Percentiles rank a stretch among this genome's conserved stretches.
Conservation (phyloP, 169 alveolate species). For the Plasmodium ovale region DNA sequence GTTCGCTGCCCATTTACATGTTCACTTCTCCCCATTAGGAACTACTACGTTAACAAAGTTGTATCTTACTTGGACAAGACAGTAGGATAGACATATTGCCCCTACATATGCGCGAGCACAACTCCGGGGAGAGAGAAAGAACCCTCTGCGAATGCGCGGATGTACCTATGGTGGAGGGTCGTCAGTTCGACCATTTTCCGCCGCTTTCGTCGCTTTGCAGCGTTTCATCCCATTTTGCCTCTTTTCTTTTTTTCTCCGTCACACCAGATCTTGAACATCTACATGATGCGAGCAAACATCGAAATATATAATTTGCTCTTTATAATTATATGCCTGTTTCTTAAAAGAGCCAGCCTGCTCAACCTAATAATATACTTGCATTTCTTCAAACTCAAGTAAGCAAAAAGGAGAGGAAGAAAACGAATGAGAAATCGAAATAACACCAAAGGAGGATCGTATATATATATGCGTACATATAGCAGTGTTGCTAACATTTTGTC, state of each 20-base stretch:
- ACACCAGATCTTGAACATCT: slow-evolving; percentile 40
- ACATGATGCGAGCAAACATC: slow-evolving; percentile 62
- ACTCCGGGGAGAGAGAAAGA: neutral
- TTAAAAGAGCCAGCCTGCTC: slow-evolving; percentile 52
- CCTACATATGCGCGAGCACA: neutral
- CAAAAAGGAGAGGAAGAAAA: slow-evolving; percentile 6
- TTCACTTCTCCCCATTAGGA: slow-evolving; percentile 19
- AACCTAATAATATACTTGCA: slow-evolving; percentile 57
- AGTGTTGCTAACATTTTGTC: neutral
- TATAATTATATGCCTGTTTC: slow-evolving; percentile 58
- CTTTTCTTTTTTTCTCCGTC: neutral
- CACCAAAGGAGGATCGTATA: too few relatives aligned
- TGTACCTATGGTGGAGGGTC: neutral
- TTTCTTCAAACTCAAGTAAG: slow-evolving; percentile 70
- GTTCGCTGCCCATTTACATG: too few relatives aligned
- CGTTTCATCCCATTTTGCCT: neutral
- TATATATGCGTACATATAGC: neutral
- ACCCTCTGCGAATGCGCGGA: neutral
- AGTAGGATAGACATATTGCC: slow-evolving; percentile 13
- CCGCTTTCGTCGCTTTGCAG: neutral
- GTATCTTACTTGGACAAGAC: slow-evolving; percentile 35
- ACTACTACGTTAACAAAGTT: slow-evolving; percentile 51
- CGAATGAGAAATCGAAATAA: too few relatives aligned
- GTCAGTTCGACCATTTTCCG: neutral
- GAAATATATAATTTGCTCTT: slow-evolving; percentile 72